Conservation (phyloP, 257 asterid species). For the Pogostemon cablin region DNA sequence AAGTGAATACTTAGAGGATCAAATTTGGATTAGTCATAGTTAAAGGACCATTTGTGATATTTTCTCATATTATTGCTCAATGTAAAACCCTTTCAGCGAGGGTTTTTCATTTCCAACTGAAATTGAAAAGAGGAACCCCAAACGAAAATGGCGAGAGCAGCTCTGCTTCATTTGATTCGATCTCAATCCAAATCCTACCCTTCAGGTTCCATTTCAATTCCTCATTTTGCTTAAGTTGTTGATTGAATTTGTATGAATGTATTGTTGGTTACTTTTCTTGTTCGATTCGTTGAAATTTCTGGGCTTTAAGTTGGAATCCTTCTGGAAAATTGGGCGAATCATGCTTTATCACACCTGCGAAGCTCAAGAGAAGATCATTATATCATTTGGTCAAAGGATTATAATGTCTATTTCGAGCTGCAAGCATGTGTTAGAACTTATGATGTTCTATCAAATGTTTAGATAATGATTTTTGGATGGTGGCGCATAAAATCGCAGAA, state of each 20-base stretch:
- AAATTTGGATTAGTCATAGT: too few species aligned
- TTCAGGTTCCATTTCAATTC: slow-evolving; percentile 50
- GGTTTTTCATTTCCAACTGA: slow-evolving; percentile 21
- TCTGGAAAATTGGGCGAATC: background rate
- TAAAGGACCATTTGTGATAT: too few species aligned
- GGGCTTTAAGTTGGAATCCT: background rate
- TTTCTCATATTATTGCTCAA: background rate
- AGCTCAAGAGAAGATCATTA: background rate
- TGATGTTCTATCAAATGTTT: background rate
- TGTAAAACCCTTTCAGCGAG: slow-evolving; percentile 26
- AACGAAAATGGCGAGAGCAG: slow-evolving; percentile 59
- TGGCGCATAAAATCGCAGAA: background rate
- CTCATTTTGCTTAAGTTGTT: background rate
- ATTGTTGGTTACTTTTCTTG: background rate
- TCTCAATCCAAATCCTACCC: slow-evolving; percentile 50
- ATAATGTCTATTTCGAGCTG: background rate
- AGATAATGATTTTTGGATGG: background rate
- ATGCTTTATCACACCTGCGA: background rate
- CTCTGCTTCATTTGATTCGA: slow-evolving; percentile 58
- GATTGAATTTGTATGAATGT: slow-evolving; percentile 4
- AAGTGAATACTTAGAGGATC: too few species aligned
- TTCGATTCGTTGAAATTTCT: background rate
- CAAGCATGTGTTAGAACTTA: slow-evolving; percentile 6
- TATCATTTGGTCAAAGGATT: slow-evolving; percentile 2
- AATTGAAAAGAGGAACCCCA: slow-evolving; percentile 22